Evolutionary conservation across 192 early-diverging fungal genomes (phyloP), one percentile per base, ranked within the genome.

Genomic region (Podila minutissima): DNA sequence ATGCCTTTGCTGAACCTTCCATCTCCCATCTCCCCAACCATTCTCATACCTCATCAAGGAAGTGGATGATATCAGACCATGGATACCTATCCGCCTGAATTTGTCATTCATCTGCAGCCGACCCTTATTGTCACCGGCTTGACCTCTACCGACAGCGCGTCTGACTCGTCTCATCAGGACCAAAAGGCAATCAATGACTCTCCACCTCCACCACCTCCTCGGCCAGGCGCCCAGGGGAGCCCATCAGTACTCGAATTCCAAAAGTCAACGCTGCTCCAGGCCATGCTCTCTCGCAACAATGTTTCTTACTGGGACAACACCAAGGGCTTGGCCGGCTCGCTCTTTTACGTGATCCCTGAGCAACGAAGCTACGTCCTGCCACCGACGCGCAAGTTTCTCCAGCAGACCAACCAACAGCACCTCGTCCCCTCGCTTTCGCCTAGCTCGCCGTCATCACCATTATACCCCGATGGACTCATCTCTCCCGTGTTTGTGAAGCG

Each of bases 401-500:
- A 73, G 59, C 75, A 83, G 65, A 72, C 63, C 41, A 35, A 20
- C 48, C 67, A 75, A 32, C 55, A 68, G 41, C 65, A 72, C 33
- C 74, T 60, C 41, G 22, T 38, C 20, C 67, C 91, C 19, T 62
- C 85, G 10, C 70, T 96, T 20, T 95, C 95, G 5, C 95, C 95
- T 7, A 76, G 89, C 1, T 85, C 83, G 24, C 85, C 86, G 8
- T 69, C 82, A 7, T 97, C 96, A 9, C 90, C 93, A 13, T 69
- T 96, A 60, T 87, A 91, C 86, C 95, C 96, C 1, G 94, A 96
- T 82, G 96, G 96, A 22, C 75, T 97, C n/a, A 90, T 97, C 74
- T 82, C 87, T 1, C 88, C 93, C 1, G 46, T 72, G 17, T 97
- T 93, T 93, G 69, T 95, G 24, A 60, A 73, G 26, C 88, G 91